Evolutionary conservation across 192 early-diverging fungal species (phyloP).

Genomic region (Paraglomus brasilianum): DNA sequence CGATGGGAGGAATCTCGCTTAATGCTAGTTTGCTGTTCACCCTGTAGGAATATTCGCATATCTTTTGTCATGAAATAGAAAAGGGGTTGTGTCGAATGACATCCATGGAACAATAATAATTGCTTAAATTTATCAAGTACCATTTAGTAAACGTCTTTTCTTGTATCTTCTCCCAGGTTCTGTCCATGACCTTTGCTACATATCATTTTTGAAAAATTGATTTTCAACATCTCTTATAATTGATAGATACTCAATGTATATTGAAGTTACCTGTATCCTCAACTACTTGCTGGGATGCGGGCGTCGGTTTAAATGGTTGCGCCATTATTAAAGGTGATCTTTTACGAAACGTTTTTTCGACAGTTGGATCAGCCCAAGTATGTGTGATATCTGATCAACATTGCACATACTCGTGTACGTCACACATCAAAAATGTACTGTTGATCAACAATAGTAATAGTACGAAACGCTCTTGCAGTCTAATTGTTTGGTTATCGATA

Average conservation of each 20-base stretch:
- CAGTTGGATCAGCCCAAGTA: no score
- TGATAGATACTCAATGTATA: not conserved
- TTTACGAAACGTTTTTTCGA: no score
- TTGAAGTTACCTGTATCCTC: conserved; percentile 49
- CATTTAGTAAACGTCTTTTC: conserved; percentile 75
- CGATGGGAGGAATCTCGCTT: conserved; percentile 45
- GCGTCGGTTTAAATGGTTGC: conserved; percentile 17
- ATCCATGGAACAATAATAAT: not conserved
- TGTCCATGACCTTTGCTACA: conserved; percentile 62
- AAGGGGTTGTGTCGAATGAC: not conserved
- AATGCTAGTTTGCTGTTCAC: conserved; percentile 74
- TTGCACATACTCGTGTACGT: no score
- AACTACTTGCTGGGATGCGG: conserved; percentile 50
- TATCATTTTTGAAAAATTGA: not conserved
- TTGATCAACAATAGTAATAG: no score
- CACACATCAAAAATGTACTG: no score
- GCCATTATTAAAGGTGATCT: conserved; percentile 8
- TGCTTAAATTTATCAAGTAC: not conserved
- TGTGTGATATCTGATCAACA: no score
- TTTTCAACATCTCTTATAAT: not conserved
- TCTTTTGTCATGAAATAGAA: not conserved
- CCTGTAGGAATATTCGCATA: conserved; percentile 40
- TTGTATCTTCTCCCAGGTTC: conserved; percentile 86
- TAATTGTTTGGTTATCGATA: no score
- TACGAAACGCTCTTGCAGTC: no score